Percentiles rank a stretch among this genome's conserved stretches.
phyloP scores from a whole-genome alignment of 1,139 yeast genomes.

The Saccharomyces hybrid region DNA sequence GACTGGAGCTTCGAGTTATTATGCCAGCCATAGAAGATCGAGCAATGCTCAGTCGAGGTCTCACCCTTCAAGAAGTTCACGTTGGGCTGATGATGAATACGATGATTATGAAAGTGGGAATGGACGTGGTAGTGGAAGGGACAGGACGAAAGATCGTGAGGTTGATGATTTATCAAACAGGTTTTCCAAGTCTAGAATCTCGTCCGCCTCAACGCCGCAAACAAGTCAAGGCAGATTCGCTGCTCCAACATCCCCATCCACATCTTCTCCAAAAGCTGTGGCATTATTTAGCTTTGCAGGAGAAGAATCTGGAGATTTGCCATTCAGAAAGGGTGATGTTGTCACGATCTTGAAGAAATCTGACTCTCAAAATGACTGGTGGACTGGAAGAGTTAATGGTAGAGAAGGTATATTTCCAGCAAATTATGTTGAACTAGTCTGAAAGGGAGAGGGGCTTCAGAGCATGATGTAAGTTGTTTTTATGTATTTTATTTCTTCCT shows the following conservation, averaged over 20 bases:
- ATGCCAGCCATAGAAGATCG: conserved; percentile 20
- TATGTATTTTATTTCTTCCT: neutral
- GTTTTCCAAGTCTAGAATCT: conserved; percentile 26
- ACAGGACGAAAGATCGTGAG: conserved; percentile 18
- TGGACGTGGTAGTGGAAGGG: conserved; percentile 6
- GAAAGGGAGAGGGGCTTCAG: conserved; percentile 24
- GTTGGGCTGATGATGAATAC: conserved; percentile 83
- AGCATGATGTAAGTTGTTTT: neutral
- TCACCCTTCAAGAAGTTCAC: conserved; percentile 31
- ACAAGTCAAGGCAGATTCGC: conserved; percentile 25
- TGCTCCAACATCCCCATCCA: conserved; percentile 38
- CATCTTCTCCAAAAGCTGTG: conserved; percentile 66
- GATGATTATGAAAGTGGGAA: conserved; percentile 12
- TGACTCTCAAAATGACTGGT: conserved; percentile 92
- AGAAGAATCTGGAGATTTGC: conserved; percentile 60
- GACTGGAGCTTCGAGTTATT: conserved; percentile 35
- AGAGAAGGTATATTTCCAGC: conserved; percentile 94
- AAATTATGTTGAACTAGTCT: conserved; percentile 82
- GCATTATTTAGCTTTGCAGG: conserved; percentile 87
- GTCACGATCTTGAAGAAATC: conserved; percentile 37
- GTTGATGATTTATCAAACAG: conserved; percentile 34
- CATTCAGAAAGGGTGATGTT: conserved; percentile 93
- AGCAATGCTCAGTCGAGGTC: conserved; percentile 6
- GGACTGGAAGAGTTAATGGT: conserved; percentile 90
- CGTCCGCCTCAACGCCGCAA: conserved; percentile 21